Evolutionary conservation across 257 asterid genomes (phyloP), one percentile per base, ranked within the genome.

Genomic region (Nicotiana paniculata): DNA sequence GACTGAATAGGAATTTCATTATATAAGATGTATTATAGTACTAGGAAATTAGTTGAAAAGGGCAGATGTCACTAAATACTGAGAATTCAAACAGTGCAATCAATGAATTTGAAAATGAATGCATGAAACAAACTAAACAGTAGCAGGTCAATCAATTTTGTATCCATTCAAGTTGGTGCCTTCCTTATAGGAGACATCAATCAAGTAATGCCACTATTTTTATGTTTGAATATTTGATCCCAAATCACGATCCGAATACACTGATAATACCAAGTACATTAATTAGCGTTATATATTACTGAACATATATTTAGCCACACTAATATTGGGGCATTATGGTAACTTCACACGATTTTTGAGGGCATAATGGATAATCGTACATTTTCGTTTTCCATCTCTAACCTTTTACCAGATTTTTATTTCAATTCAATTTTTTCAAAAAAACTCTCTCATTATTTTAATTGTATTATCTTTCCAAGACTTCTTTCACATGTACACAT

Each of bases 41-140:
- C 58, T 53, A 53, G 15, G 58, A 53, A 53, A 53, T 53, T 12
- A 53, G 58, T 53, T 13, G 58, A 51, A 51, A 16, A 11, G 17
- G 57, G 17, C 57, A 51, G 57, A 53, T 53, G 58, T 53, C 58
- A 53, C 17, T 53, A 53, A 53, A 53, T 13, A 3, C 58, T 53
- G 51, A 0, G 58, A 51, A 53, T 13, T 53, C 17, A 53, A 21
- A 53, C 18, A 12, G 18, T 53, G 43, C 43, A 74, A 48, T 51
- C 61, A 74, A 48, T 74, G 51, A 74, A 48, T 74, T 46, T 74
- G 43, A 74, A 74, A 74, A 74, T 48, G 26, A 74, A 74, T 74
- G 79, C 62, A 15, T 26, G 2, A 39, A 74, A 74, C 62, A 74
- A 74, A 26, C 79, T 4, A 26, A 43, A 43, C 3, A 43, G 51